Percentiles rank a stretch among this genome's conserved stretches.
Evolutionary conservation across 2,329 filamentous ascomycete genomes (phyloP).

Genomic region (Pyricularia sp.): DNA sequence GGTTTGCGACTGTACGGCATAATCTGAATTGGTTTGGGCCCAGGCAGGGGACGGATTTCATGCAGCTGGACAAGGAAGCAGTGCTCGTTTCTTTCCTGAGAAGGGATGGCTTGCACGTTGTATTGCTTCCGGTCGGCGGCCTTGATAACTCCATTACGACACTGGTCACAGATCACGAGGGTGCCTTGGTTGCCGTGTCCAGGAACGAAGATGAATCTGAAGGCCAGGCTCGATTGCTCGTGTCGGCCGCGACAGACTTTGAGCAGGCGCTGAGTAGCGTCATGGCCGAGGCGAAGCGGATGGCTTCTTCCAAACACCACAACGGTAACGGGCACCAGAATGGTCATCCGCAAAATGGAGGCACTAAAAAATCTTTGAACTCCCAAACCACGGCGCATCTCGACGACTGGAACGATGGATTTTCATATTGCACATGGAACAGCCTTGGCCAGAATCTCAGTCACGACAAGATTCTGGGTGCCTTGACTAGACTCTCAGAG

Average conservation of each 20-base stretch:
- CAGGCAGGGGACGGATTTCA: conserved; percentile 56
- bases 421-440: conserved; percentile 63
- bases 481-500: conserved; percentile 56
- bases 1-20: conserved; percentile 69
- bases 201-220: neutral
- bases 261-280: neutral
- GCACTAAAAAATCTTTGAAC: neutral
- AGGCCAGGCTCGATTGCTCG: neutral
- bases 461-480: conserved; percentile 64
- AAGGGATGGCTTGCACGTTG: conserved; percentile 57
- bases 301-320: neutral
- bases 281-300: neutral
- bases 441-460: conserved; percentile 72
- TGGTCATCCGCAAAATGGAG: neutral
- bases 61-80: conserved; percentile 63
- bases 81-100: conserved; percentile 71
- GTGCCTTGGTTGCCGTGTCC: neutral
- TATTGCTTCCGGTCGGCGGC: conserved; percentile 67
- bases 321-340: neutral
- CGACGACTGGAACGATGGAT: conserved; percentile 1
- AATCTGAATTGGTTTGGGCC: conserved; percentile 81
- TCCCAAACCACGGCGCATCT: neutral
- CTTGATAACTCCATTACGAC: conserved; percentile 34
- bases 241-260: neutral
- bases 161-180: neutral